phyloP scores from a whole-genome alignment of 2,329 filamentous ascomycete genomes.

The Xylaria digitata region DNA sequence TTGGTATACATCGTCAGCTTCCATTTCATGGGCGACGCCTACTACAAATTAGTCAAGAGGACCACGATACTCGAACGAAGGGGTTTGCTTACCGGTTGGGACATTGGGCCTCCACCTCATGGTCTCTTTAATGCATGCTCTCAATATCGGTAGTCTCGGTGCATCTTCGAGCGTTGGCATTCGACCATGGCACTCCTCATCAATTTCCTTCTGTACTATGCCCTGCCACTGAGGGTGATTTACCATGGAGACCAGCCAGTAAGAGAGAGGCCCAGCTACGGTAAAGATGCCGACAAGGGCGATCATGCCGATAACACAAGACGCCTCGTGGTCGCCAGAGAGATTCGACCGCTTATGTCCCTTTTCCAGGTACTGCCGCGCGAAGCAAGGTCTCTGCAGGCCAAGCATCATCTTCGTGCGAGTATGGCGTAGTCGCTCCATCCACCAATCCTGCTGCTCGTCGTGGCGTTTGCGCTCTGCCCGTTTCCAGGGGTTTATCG shows the following conservation, averaged over 20 bases:
- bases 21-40: slow-evolving; percentile 63
- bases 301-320: slow-evolving; percentile 53
- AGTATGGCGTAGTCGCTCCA: slow-evolving; percentile 56
- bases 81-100: slow-evolving; percentile 49
- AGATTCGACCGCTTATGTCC: slow-evolving; percentile 46
- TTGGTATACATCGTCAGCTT: slow-evolving; percentile 61
- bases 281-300: slow-evolving; percentile 54
- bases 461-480: slow-evolving; percentile 65
- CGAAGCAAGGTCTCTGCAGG: slow-evolving; percentile 56
- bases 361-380: slow-evolving; percentile 56
- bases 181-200: slow-evolving; percentile 56
- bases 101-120: slow-evolving; percentile 62
- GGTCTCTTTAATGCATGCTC: slow-evolving; percentile 60
- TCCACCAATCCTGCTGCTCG: slow-evolving; percentile 64
- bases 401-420: slow-evolving; percentile 55
- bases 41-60: slow-evolving; percentile 31
- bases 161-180: slow-evolving; percentile 57
- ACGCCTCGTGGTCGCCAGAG: slow-evolving; percentile 50
- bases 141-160: slow-evolving; percentile 56
- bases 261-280: slow-evolving; percentile 52
- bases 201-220: slow-evolving; percentile 58
- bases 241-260: slow-evolving; percentile 58
- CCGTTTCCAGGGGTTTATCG: slow-evolving; percentile 65
- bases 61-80: background rate
- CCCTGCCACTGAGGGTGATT: slow-evolving; percentile 61